phyloP scores from a whole-genome alignment of 495 filamentous ascomycete genomes.

The Bathelium albidoporum region DNA sequence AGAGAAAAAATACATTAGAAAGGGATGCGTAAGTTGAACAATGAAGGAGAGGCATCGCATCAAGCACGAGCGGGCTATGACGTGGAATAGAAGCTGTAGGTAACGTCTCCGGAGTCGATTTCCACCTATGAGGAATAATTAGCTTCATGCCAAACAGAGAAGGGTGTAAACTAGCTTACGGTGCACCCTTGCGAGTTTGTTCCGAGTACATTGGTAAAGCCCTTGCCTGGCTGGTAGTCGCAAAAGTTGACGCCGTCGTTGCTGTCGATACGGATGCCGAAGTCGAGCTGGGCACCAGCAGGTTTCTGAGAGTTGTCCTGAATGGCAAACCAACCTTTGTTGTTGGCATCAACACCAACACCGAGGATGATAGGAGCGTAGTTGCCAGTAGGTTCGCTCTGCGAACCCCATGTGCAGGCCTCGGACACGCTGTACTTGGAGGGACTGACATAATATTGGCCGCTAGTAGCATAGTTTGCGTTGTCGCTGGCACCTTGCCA shows the following conservation, averaged over 20 bases:
- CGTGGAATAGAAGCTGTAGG: not conserved
- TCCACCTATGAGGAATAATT: not conserved
- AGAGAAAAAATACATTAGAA: slow-evolving; percentile 5
- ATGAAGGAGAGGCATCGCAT: not conserved
- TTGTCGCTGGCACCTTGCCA: slow-evolving; percentile 50
- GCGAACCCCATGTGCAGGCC: slow-evolving; percentile 69
- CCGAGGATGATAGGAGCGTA: slow-evolving; percentile 85
- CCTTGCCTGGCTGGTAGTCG: not conserved
- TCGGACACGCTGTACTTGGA: slow-evolving; percentile 53
- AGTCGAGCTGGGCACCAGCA: not conserved
- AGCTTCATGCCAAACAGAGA: not conserved
- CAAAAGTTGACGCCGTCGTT: slow-evolving; percentile 1
- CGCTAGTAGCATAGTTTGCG: slow-evolving; percentile 48
- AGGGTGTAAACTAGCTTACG: not conserved
- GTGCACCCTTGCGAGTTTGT: slow-evolving; percentile 1
- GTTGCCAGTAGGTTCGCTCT: slow-evolving; percentile 57
- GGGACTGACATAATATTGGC: slow-evolving; percentile 96
- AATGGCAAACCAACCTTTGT: slow-evolving; percentile 1
- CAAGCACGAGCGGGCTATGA: not conserved
- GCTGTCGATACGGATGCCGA: not conserved
- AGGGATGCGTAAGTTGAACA: slow-evolving; percentile 1
- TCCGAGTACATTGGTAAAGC: not conserved
- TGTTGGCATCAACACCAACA: slow-evolving; percentile 40
- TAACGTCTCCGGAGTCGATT: slow-evolving; percentile 1
- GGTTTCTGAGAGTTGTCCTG: slow-evolving; percentile 3